Percentiles rank a stretch among this genome's conserved stretches.
Evolutionary conservation across 768 basidiomycete species (phyloP).

Genomic region (Agaricus bisporus): DNA sequence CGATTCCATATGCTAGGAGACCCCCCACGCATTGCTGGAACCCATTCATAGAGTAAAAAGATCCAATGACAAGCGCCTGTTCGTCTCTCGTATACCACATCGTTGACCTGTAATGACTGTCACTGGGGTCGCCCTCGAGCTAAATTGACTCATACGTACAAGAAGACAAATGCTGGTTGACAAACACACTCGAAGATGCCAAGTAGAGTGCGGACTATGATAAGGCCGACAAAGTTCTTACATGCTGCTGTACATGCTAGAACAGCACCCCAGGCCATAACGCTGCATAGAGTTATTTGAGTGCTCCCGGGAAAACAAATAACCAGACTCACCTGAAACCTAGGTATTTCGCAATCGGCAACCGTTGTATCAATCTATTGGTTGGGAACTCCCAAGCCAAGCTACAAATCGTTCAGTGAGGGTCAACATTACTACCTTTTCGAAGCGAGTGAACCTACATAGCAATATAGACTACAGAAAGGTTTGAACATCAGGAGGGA

Average conservation of each 20-base stretch:
- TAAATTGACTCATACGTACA: conserved; percentile 20
- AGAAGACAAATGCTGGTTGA: conserved; percentile 40
- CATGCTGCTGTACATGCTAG: conserved; percentile 44
- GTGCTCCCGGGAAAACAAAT: not conserved
- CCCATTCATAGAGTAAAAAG: conserved; percentile 42
- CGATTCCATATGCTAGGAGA: conserved; percentile 43
- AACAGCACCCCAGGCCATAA: conserved; percentile 38
- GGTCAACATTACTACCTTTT: not conserved
- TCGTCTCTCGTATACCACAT: conserved; percentile 50
- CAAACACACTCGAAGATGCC: conserved; percentile 44
- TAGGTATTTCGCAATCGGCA: conserved; percentile 46
- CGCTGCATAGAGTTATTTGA: conserved; percentile 16
- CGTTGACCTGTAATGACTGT: conserved; percentile 26
- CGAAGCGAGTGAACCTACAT: conserved; percentile 19
- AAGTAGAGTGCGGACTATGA: conserved; percentile 40
- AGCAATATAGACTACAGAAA: conserved; percentile 30
- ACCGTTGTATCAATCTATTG: conserved; percentile 39
- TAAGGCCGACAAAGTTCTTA: conserved; percentile 35
- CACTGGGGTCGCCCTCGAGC: not conserved
- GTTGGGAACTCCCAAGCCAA: conserved; percentile 42
- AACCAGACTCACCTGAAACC: conserved; percentile 30
- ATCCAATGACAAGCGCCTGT: conserved; percentile 39
- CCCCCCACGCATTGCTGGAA: conserved; percentile 45
- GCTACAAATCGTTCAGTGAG: conserved; percentile 13
- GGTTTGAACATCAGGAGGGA: not conserved